Evolutionary conservation across 2,329 filamentous ascomycete genomes (phyloP).

Genomic region (Escovopsis sp.): DNA sequence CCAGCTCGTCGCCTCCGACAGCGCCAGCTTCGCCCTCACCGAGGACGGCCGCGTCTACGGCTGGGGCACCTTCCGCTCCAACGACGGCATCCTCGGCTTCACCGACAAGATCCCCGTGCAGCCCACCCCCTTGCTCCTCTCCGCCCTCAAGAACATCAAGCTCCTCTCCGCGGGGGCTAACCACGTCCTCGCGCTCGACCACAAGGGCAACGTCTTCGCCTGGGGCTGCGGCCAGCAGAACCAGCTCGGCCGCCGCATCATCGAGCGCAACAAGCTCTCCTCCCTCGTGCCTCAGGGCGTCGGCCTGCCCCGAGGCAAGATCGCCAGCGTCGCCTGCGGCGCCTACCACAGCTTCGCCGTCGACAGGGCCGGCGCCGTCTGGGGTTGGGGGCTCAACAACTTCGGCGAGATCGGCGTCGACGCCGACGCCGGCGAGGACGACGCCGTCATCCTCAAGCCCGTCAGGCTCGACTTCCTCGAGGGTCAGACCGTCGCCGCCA

Average conservation of each 20-base stretch:
- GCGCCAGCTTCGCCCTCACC: slow-evolving; percentile 60
- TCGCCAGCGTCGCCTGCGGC: slow-evolving; percentile 42
- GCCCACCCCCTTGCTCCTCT: slow-evolving; percentile 36
- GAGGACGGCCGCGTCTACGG: slow-evolving; percentile 63
- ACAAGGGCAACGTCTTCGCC: slow-evolving; percentile 47
- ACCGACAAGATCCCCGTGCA: slow-evolving; percentile 36
- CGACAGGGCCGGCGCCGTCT: slow-evolving; percentile 53
- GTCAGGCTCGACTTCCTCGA: slow-evolving; percentile 49
- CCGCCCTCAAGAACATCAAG: slow-evolving; percentile 49
- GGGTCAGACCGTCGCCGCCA: slow-evolving; percentile 45
- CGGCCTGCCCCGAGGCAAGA: slow-evolving; percentile 40
- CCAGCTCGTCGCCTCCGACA: slow-evolving; percentile 58
- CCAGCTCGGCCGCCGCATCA: slow-evolving; percentile 42
- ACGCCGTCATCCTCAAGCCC: slow-evolving; percentile 57
- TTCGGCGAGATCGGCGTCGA: slow-evolving; percentile 63
- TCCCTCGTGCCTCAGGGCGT: slow-evolving; percentile 45
- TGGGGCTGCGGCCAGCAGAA: slow-evolving; percentile 61
- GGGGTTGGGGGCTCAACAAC: slow-evolving; percentile 76
- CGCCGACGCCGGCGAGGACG: slow-evolving; percentile 34
- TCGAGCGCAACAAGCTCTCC: slow-evolving; percentile 47
- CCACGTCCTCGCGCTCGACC: slow-evolving; percentile 54
- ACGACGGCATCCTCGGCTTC: slow-evolving; percentile 51
- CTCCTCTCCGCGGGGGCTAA: slow-evolving; percentile 52
- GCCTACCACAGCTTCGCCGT: slow-evolving; percentile 75
- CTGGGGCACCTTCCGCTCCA: slow-evolving; percentile 66